Conservation (phyloP, 176 grass and related monocot species). For the Eleusine indica region DNA sequence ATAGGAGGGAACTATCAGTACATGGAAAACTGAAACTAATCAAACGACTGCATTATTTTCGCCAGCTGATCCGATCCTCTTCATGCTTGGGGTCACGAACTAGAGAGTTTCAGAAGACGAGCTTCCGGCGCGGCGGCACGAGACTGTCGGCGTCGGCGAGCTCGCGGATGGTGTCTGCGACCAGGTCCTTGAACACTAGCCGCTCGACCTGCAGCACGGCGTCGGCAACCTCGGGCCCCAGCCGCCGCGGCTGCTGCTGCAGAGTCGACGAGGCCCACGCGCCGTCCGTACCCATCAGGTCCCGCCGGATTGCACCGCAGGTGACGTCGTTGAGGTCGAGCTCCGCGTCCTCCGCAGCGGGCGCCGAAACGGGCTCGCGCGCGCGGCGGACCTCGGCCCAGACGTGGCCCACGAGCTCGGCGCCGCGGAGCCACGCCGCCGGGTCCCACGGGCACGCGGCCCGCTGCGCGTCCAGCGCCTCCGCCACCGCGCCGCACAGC, state of each 20-base stretch:
- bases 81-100: neutral
- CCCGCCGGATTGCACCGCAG: constrained; percentile 55
- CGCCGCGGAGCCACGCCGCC: constrained; percentile 31
- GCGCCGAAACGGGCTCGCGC: constrained; percentile 38
- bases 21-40: neutral
- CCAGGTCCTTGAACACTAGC: constrained; percentile 85
- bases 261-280: constrained; percentile 24
- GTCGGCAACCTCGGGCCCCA: constrained; percentile 49
- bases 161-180: constrained; percentile 82
- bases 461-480: constrained; percentile 63
- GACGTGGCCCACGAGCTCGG: constrained; percentile 40
- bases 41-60: neutral
- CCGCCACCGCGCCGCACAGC: constrained; percentile 60
- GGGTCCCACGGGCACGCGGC: constrained; percentile 60
- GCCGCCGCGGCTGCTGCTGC: neutral
- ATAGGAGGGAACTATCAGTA: neutral
- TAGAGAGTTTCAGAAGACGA: constrained; percentile 57
- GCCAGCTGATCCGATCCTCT: neutral
- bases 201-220: constrained; percentile 80
- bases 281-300: constrained; percentile 44
- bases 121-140: constrained; percentile 66
- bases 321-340: constrained; percentile 59
- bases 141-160: constrained; percentile 51
- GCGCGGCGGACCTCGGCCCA: constrained; percentile 59
- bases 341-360: neutral